phyloP scores from a whole-genome alignment of 192 early-diverging fungal species.

The Mycoemilia scoparia region DNA sequence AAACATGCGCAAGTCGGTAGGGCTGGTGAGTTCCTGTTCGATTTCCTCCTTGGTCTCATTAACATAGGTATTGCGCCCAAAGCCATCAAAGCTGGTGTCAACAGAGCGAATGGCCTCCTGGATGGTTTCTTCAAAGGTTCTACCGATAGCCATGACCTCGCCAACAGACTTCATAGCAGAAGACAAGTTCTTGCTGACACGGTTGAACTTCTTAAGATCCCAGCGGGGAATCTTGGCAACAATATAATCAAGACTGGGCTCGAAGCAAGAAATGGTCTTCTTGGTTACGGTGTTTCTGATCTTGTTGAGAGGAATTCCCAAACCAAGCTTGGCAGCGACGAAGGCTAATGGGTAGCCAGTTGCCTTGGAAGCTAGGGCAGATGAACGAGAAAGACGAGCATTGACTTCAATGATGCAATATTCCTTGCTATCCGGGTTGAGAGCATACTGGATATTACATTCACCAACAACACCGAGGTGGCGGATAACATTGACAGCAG shows the following conservation, averaged over 20 bases:
- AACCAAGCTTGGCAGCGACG: conserved; percentile 90
- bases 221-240: conserved; percentile 73
- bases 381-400: conserved; percentile 80
- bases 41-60: conserved; percentile 40
- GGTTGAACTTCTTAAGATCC: conserved; percentile 94
- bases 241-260: conserved; percentile 87
- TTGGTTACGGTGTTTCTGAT: conserved; percentile 91
- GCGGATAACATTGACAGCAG: conserved; percentile 91
- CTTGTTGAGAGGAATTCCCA: conserved; percentile 81
- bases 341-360: conserved; percentile 98
- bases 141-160: conserved; percentile 94
- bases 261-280: conserved; percentile 91
- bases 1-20: conserved; percentile 88
- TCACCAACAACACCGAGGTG: conserved; percentile 97
- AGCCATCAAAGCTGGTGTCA: conserved; percentile 71
- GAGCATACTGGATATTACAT: conserved; percentile 98
- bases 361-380: conserved; percentile 91
- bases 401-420: conserved; percentile 99
- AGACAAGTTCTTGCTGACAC: conserved; percentile 72
- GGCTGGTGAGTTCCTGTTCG: conserved; percentile 74
- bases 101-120: conserved; percentile 92
- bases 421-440: conserved; percentile 86
- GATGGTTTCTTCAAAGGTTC: conserved; percentile 94
- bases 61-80: conserved; percentile 49
- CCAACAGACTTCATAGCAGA: conserved; percentile 96